phyloP scores from a whole-genome alignment of 108 stramenopile genomes.

The Cyclotella cryptica region DNA sequence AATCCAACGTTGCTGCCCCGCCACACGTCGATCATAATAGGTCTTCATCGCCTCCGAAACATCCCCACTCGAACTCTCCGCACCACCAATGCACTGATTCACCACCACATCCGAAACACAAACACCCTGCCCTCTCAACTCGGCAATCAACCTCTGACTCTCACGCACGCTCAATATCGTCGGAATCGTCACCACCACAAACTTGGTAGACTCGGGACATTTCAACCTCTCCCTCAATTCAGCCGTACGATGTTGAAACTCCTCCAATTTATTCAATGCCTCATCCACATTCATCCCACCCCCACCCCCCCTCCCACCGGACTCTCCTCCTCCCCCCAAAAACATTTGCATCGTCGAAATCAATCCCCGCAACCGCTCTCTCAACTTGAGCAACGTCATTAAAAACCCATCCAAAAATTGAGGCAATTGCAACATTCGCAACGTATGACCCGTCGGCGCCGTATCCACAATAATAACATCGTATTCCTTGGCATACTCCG shows the following conservation, averaged over 20 bases:
- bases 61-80: slow-evolving; percentile 10
- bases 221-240: slow-evolving; percentile 57
- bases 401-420: slow-evolving; percentile 88
- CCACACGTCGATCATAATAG: slow-evolving; percentile 78
- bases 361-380: slow-evolving; percentile 75
- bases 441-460: slow-evolving; percentile 92
- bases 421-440: slow-evolving; percentile 88
- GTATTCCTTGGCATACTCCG: slow-evolving; percentile 63
- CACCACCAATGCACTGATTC: slow-evolving; percentile 82
- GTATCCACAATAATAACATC: slow-evolving; percentile 94
- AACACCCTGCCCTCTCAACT: slow-evolving; percentile 73
- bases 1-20: slow-evolving; percentile 81
- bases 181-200: slow-evolving; percentile 93
- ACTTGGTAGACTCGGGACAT: slow-evolving; percentile 64
- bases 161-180: slow-evolving; percentile 87
- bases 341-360: slow-evolving; percentile 75
- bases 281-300: slow-evolving; percentile 64
- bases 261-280: slow-evolving; percentile 73
- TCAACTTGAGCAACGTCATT: slow-evolving; percentile 77
- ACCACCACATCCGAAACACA: slow-evolving; percentile 80
- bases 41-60: slow-evolving; percentile 58
- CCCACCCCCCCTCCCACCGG: slow-evolving; percentile 19
- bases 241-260: slow-evolving; percentile 70
- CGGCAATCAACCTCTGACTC: slow-evolving; percentile 76
- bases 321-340: slow-evolving; percentile 52